Conservation (phyloP, 768 basidiomycete genomes). For the Asterophora lycoperdoides region DNA sequence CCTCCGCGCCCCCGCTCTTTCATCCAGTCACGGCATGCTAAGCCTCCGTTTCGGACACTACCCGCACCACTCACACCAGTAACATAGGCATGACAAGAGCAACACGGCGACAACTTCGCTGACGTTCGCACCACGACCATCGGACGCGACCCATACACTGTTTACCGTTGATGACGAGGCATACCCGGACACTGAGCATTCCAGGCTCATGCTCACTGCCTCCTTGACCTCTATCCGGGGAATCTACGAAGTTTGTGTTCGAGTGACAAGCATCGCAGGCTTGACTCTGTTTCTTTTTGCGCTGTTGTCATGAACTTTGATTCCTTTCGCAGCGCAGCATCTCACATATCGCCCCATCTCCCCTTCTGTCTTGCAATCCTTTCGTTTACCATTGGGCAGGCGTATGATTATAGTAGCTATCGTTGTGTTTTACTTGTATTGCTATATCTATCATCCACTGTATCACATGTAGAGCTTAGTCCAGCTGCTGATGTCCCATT, state of each 20-base stretch:
- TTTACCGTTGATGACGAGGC: slow-evolving; percentile 11
- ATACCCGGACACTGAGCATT: slow-evolving; percentile 12
- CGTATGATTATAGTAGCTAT: no score
- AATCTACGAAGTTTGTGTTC: slow-evolving; percentile 7
- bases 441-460: no score
- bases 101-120: no score
- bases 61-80: not conserved
- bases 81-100: no score
- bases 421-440: no score
- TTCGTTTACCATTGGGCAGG: no score
- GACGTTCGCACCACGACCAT: no score
- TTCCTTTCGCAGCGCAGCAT: not conserved
- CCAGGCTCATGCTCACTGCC: slow-evolving; percentile 2
- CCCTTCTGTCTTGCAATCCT: no score
- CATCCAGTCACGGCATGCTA: not conserved
- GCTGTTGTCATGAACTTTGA: slow-evolving; percentile 6
- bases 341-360: no score
- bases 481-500: no score
- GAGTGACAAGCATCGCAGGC: slow-evolving; percentile 13
- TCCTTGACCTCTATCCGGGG: slow-evolving; percentile 5
- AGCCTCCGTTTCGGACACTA: not conserved
- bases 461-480: no score
- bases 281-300: slow-evolving; percentile 14
- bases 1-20: not conserved
- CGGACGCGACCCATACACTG: not conserved